These are phyloP conservation scores for Colletotrichum incanum DNA, from an alignment of 2,329 filamentous ascomycete genomes.

Conservation along the genomic window DNA sequence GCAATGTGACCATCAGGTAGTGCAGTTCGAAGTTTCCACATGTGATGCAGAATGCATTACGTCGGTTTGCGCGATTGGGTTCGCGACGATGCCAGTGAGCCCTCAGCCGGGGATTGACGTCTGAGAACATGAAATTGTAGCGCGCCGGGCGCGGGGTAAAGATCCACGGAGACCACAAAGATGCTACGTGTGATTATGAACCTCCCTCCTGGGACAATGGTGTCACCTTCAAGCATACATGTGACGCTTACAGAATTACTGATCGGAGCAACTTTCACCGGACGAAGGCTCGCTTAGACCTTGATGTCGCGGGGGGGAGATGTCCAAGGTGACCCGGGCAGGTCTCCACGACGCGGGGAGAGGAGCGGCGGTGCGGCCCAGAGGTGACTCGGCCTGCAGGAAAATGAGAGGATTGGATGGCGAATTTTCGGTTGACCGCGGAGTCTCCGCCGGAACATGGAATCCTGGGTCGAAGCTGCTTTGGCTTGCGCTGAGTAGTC, in stretches of 20 bases:
- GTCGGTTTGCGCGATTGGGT: neutral
- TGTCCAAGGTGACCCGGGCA: slow-evolving; percentile 8
- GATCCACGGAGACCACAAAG: neutral
- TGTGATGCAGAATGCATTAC: neutral
- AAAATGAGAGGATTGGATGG: neutral
- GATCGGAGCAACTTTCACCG: neutral
- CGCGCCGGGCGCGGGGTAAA: neutral
- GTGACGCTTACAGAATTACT: neutral
- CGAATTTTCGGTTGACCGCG: slow-evolving; percentile 1
- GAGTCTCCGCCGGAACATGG: slow-evolving; percentile 10
- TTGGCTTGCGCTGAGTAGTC: neutral
- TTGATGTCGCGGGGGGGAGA: slow-evolving; percentile 5
- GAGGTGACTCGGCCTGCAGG: slow-evolving; percentile 28
- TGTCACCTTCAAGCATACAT: neutral
- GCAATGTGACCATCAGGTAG: neutral
- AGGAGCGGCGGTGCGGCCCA: neutral
- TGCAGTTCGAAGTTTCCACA: neutral
- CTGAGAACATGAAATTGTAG: neutral
- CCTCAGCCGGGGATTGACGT: neutral
- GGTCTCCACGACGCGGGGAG: slow-evolving; percentile 19
- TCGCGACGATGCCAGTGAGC: neutral
- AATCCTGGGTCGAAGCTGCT: neutral
- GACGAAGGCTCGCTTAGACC: neutral
- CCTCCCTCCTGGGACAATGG: no score
- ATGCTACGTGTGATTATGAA: neutral